Conservation (phyloP, 345 rosid genomes). For the Trapa incisa region DNA sequence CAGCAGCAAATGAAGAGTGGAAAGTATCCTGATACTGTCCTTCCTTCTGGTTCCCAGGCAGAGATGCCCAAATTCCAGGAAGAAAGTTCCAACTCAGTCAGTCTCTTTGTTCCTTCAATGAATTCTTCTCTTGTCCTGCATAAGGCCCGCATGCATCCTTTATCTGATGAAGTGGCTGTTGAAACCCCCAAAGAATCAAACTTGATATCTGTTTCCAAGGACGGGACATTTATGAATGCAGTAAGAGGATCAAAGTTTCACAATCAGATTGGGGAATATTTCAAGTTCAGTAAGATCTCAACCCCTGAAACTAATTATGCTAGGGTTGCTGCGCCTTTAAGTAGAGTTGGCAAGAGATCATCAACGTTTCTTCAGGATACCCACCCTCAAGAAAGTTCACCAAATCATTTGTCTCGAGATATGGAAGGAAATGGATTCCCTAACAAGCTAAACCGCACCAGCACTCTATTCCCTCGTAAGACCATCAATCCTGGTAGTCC, state of each 20-base stretch:
- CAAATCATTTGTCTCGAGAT: constrained; percentile 28
- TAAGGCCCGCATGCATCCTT: constrained; percentile 10
- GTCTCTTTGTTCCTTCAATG: constrained; percentile 27
- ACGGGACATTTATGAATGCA: constrained; percentile 28
- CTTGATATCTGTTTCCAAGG: constrained; percentile 29
- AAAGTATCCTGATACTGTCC: constrained; percentile 20
- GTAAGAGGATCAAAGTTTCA: constrained; percentile 30
- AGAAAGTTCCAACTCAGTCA: constrained; percentile 18
- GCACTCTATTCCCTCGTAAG: constrained; percentile 25
- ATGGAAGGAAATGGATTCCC: constrained; percentile 38
- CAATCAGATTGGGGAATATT: constrained; percentile 20
- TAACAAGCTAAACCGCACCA: constrained; percentile 19
- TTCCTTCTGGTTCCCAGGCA: constrained; percentile 28
- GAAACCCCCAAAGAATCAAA: constrained; percentile 29
- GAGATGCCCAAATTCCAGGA: constrained; percentile 25
- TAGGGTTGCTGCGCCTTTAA: constrained; percentile 25
- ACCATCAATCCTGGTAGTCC: constrained; percentile 23
- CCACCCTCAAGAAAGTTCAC: constrained; percentile 18
- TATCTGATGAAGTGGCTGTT: constrained; percentile 20
- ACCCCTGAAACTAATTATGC: constrained; percentile 18
- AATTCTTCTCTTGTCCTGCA: constrained; percentile 29
- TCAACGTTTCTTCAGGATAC: constrained; percentile 21
- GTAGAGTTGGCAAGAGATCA: constrained; percentile 20
- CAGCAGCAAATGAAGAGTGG: constrained; percentile 56
- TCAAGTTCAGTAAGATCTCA: constrained; percentile 31